Conservation (phyloP, 177 flowering plant genomes). For the Vitis hybrid region DNA sequence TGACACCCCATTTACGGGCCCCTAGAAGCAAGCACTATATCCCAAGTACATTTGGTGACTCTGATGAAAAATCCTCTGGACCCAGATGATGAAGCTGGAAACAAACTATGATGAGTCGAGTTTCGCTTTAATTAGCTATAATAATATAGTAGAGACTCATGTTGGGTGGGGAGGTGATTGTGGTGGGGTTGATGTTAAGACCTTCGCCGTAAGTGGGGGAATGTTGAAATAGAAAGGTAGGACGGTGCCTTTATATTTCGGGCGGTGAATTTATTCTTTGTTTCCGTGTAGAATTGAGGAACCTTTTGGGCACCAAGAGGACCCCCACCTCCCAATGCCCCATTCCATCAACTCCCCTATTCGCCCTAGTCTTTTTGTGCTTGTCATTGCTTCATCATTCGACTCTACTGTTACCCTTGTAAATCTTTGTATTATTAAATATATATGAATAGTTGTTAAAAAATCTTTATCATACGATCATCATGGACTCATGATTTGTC, state of each 20-base stretch:
- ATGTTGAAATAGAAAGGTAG: slow-evolving; percentile 2
- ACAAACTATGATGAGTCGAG: too few relatives aligned
- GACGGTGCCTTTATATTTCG: slow-evolving; percentile 12
- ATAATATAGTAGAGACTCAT: too few relatives aligned
- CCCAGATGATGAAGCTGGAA: too few relatives aligned
- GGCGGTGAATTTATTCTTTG: slow-evolving; percentile 18
- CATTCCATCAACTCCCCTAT: slow-evolving; percentile 3
- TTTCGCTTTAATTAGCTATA: too few relatives aligned
- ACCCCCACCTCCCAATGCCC: not conserved
- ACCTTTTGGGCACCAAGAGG: not conserved
- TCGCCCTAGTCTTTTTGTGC: slow-evolving; percentile 1
- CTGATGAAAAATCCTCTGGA: too few relatives aligned
- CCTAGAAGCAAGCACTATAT: too few relatives aligned
- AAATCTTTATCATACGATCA: too few relatives aligned
- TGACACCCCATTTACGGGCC: too few relatives aligned
- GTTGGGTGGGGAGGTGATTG: too few relatives aligned
- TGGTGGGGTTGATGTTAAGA: too few relatives aligned
- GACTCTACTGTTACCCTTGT: not conserved
- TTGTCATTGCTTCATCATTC: slow-evolving; percentile 15
- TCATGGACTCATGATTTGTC: too few relatives aligned
- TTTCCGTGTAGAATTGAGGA: slow-evolving; percentile 15
- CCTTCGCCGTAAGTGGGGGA: not conserved
- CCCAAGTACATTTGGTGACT: too few relatives aligned
- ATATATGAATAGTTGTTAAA: not conserved
- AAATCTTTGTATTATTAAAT: not conserved